Evolutionary conservation across 179 eudicot genomes (phyloP).

Genomic region (Camellia oleifera): DNA sequence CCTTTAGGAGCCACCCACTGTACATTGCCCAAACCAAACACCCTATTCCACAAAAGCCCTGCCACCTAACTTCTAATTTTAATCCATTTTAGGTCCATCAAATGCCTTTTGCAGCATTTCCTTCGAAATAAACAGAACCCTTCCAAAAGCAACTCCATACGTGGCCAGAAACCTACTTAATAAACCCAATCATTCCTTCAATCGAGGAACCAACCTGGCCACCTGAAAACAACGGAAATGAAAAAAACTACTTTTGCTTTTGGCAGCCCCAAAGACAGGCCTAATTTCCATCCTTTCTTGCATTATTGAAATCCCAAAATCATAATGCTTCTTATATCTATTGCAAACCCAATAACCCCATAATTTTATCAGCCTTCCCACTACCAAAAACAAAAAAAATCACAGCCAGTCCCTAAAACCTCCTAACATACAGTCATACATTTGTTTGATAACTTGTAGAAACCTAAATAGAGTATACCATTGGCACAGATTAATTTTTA

Average conservation of each 20-base stretch:
- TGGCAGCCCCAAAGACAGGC: too few species aligned
- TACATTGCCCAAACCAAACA: too few species aligned
- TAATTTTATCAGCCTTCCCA: background rate
- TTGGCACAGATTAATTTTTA: too few species aligned
- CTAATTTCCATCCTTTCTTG: background rate
- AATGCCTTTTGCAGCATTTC: background rate
- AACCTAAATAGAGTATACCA: background rate
- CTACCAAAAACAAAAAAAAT: background rate
- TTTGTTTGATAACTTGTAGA: background rate
- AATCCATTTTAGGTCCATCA: too few species aligned
- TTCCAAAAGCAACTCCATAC: background rate
- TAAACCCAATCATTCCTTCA: too few species aligned
- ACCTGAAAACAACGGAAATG: too few species aligned
- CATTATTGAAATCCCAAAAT: background rate
- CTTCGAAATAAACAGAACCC: background rate
- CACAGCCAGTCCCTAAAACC: background rate
- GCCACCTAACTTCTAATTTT: background rate
- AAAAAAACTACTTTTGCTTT: too few species aligned
- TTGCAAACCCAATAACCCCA: background rate
- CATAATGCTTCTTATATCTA: background rate
- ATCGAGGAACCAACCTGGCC: too few species aligned
- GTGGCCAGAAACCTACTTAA: background rate
- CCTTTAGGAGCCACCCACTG: too few species aligned
- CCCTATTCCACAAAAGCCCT: too few species aligned
- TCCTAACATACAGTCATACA: background rate